phyloP scores from a whole-genome alignment of 306 rosid species.

The Cucumis hystrix region DNA sequence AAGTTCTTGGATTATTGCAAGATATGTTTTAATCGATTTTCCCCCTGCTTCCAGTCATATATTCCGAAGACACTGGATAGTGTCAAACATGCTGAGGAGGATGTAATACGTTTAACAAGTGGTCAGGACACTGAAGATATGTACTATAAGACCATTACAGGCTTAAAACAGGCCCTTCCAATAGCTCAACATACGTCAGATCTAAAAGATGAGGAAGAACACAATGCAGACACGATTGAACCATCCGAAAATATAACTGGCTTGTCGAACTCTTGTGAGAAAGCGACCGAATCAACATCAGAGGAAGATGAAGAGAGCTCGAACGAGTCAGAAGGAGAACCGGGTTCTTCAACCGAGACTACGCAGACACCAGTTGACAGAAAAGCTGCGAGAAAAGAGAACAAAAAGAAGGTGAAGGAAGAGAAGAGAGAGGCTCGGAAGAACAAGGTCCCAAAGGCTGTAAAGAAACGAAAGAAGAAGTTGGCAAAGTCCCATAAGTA shows the following conservation, averaged over 20 bases:
- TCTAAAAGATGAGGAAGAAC: constrained; percentile 14
- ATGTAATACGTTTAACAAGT: constrained; percentile 48
- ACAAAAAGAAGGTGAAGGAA: constrained; percentile 76
- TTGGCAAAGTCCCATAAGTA: constrained; percentile 47
- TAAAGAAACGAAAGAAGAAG: constrained; percentile 72
- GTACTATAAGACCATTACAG: constrained; percentile 68
- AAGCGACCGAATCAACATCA: constrained; percentile 14
- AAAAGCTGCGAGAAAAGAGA: constrained; percentile 77
- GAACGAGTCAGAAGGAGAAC: constrained; percentile 41
- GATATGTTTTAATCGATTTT: neutral
- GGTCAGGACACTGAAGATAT: constrained; percentile 60
- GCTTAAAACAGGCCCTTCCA: constrained; percentile 48
- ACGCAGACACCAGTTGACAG: constrained; percentile 33
- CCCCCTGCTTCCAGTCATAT: constrained; percentile 33
- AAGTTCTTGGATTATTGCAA: neutral
- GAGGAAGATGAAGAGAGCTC: constrained; percentile 22
- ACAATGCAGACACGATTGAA: constrained; percentile 2
- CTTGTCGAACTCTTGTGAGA: constrained; percentile 9
- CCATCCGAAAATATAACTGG: neutral
- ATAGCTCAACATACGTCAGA: constrained; percentile 11
- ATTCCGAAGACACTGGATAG: constrained; percentile 67
- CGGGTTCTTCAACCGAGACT: constrained; percentile 12
- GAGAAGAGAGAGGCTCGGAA: constrained; percentile 82
- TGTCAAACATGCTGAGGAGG: constrained; percentile 69
- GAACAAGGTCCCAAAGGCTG: constrained; percentile 65